These are phyloP conservation scores for Umbelopsis sp. DNA, from an alignment of 371 early-diverging fungal genomes.

Conservation along the genomic window DNA sequence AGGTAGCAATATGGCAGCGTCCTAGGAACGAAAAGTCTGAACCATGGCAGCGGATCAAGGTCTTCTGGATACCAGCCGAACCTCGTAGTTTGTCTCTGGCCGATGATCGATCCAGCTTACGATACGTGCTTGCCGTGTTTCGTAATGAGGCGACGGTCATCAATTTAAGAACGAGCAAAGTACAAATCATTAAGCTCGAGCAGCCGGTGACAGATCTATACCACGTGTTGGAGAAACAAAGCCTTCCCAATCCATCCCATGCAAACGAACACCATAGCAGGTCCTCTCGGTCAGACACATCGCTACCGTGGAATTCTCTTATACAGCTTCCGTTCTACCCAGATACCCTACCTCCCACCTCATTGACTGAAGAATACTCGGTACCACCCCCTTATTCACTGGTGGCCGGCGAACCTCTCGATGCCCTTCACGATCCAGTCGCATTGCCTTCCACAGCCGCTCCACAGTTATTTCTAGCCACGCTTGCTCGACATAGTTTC, in stretches of 20 bases:
- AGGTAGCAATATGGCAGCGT: constrained; percentile 47
- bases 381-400: constrained; percentile 49
- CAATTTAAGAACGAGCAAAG: constrained; percentile 41
- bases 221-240: constrained; percentile 31
- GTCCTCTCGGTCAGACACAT: constrained; percentile 25
- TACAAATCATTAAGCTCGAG: constrained; percentile 39
- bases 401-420: constrained; percentile 34
- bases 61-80: constrained; percentile 50
- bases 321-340: constrained; percentile 52
- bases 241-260: constrained; percentile 16
- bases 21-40: constrained; percentile 25
- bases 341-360: constrained; percentile 36
- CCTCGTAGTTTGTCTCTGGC: constrained; percentile 45
- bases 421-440: constrained; percentile 43
- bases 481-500: constrained; percentile 43
- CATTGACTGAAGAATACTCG: constrained; percentile 40
- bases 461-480: constrained; percentile 52
- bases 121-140: constrained; percentile 44
- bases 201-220: background rate
- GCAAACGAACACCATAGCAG: constrained; percentile 18
- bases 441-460: constrained; percentile 40
- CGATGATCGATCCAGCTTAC: constrained; percentile 43
- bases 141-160: constrained; percentile 44
- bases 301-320: constrained; percentile 48
- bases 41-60: constrained; percentile 38